A percentile compares a stretch with the other conserved stretches of the same genome.
phyloP scores from a whole-genome alignment of 2,329 filamentous ascomycete genomes.

The Aspergillus pseudoviridinutans region DNA sequence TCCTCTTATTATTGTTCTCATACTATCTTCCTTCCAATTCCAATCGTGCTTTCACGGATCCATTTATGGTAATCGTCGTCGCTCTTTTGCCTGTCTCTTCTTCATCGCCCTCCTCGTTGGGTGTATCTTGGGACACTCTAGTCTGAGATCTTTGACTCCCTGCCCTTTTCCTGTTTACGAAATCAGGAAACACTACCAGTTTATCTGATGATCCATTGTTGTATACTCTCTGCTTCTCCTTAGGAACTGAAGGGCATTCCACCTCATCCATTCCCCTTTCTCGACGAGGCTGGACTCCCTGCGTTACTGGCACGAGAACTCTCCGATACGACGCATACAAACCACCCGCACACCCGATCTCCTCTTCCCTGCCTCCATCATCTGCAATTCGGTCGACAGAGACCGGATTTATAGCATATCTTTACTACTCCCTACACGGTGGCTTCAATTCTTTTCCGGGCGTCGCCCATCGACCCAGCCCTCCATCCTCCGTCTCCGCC shows the following conservation, averaged over 20 bases:
- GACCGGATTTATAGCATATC: constrained; percentile 32
- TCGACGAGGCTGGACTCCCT: constrained; percentile 20
- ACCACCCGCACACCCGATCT: background rate
- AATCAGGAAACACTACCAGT: background rate
- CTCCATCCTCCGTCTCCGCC: constrained; percentile 47
- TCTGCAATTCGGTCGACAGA: constrained; percentile 28
- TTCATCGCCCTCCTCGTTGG: background rate
- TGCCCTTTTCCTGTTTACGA: background rate
- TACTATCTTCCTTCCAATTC: background rate
- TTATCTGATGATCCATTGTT: background rate
- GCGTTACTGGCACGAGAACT: constrained; percentile 9
- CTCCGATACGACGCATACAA: constrained; percentile 1
- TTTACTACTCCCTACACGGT: constrained; percentile 55
- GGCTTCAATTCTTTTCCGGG: constrained; percentile 56
- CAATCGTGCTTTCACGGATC: background rate
- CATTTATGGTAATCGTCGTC: background rate
- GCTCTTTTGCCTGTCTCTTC: background rate
- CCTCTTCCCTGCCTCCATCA: background rate
- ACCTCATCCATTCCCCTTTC: constrained; percentile 15
- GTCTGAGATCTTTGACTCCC: background rate
- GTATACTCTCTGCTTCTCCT: constrained; percentile 2
- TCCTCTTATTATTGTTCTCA: background rate
- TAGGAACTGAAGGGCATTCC: constrained; percentile 14
- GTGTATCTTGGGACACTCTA: background rate
- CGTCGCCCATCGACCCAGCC: constrained; percentile 53